Conservation (phyloP, 106 monocot species). For the Ottelia alismoides region DNA sequence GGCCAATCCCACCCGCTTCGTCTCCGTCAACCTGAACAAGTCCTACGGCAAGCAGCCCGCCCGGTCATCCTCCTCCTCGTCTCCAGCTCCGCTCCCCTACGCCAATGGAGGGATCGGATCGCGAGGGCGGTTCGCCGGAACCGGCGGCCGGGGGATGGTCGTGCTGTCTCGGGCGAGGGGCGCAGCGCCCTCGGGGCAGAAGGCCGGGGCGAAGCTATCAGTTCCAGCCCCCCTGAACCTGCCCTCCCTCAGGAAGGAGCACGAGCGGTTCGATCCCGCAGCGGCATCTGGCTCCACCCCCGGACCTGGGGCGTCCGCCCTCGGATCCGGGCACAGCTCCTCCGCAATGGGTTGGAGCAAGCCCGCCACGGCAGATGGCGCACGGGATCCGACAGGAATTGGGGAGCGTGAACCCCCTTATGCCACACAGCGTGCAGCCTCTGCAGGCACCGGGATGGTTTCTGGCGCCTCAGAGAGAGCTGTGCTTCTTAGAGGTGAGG, state of each 20-base stretch:
- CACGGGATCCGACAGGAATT: constrained; percentile 1
- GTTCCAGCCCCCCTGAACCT: too few relatives aligned
- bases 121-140: constrained; percentile 15
- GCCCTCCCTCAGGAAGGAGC: too few relatives aligned
- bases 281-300: too few relatives aligned
- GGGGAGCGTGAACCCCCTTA: background rate
- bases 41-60: constrained; percentile 32
- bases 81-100: too few relatives aligned
- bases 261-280: too few relatives aligned
- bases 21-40: constrained; percentile 64
- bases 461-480: constrained; percentile 18
- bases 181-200: too few relatives aligned
- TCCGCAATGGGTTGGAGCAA: constrained; percentile 65
- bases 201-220: too few relatives aligned
- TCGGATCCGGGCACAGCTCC: constrained; percentile 36
- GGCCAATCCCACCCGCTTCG: constrained; percentile 58
- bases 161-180: too few relatives aligned
- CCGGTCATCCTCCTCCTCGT: constrained; percentile 3
- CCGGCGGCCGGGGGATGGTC: too few relatives aligned
- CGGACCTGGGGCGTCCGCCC: too few relatives aligned
- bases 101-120: constrained; percentile 16
- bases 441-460: background rate
- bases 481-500: constrained; percentile 58
- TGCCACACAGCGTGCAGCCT: background rate
- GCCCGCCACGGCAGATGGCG: constrained; percentile 14